A percentile compares a stretch with the other conserved stretches of the same genome.
Conservation (phyloP, 768 basidiomycete genomes). For the Dacryopinax spathularia region DNA sequence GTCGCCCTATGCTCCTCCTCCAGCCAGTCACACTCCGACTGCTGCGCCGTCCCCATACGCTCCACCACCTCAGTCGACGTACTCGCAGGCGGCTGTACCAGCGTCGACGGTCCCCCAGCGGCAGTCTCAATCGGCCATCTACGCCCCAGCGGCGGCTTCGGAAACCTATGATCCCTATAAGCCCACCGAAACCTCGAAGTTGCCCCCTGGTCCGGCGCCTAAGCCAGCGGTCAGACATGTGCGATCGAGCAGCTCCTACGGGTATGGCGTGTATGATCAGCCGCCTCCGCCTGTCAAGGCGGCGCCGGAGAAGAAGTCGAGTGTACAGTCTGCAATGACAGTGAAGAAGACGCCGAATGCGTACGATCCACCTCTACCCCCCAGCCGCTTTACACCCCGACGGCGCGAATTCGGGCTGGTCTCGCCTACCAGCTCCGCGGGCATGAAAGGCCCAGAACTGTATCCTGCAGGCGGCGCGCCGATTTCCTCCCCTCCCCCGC, state of each 20-base stretch:
- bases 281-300: background rate
- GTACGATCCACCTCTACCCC: constrained; percentile 62
- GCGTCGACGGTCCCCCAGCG: background rate
- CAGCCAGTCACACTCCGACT: background rate
- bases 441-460: background rate
- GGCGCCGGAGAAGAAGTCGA: background rate
- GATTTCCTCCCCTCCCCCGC: constrained; percentile 14
- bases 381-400: constrained; percentile 18
- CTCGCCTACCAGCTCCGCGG: constrained; percentile 1
- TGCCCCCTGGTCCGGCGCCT: background rate
- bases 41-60: background rate
- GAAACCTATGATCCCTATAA: constrained; percentile 12
- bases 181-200: constrained; percentile 10
- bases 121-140: constrained; percentile 8
- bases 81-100: background rate
- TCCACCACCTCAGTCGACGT: background rate
- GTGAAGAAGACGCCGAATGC: constrained; percentile 44
- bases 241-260: background rate
- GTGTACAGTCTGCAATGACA: background rate
- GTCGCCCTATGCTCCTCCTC: background rate
- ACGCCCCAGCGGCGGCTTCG: constrained; percentile 17
- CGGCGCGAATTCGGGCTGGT: constrained; percentile 6
- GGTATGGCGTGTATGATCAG: background rate
- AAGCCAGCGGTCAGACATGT: background rate
- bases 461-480: constrained; percentile 5